Percentiles rank a stretch among this genome's conserved stretches.
Evolutionary conservation across 768 basidiomycete species (phyloP).

Genomic region (Hericium rajendrae): DNA sequence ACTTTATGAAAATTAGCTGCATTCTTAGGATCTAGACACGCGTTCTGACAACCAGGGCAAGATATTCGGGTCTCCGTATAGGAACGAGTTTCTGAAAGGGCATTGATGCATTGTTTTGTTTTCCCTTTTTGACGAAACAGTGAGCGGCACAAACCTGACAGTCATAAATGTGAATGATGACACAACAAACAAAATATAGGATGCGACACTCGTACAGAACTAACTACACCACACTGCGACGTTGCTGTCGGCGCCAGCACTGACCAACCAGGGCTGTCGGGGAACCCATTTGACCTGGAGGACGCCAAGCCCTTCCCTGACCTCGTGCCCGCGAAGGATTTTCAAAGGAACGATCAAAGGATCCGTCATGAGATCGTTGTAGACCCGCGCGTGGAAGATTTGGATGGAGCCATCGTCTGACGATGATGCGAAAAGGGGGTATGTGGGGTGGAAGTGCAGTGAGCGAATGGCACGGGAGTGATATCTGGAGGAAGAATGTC

Average conservation of each 20-base stretch:
- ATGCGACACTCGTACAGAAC: not conserved
- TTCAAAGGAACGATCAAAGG: conserved; percentile 96
- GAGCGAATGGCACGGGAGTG: conserved; percentile 91
- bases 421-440: conserved; percentile 92
- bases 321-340: conserved; percentile 84
- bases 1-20: too few relatives aligned
- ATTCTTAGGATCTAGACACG: too few relatives aligned
- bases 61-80: too few relatives aligned
- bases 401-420: conserved; percentile 97
- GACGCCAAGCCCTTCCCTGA: conserved; percentile 84
- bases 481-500: conserved; percentile 44
- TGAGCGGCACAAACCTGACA: too few relatives aligned
- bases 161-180: too few relatives aligned
- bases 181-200: too few relatives aligned
- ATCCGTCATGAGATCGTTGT: conserved; percentile 92
- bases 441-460: conserved; percentile 85
- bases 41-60: too few relatives aligned
- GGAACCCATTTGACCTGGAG: conserved; percentile 85
- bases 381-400: conserved; percentile 92
- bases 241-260: conserved; percentile 86
- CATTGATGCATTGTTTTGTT: too few relatives aligned
- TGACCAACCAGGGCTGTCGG: conserved; percentile 87
- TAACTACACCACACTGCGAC: conserved; percentile 84
- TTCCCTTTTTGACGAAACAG: too few relatives aligned
- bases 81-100: too few relatives aligned